Evolutionary conservation across 2,329 filamentous ascomycete genomes (phyloP).

Genomic region (Fusarium sp.): DNA sequence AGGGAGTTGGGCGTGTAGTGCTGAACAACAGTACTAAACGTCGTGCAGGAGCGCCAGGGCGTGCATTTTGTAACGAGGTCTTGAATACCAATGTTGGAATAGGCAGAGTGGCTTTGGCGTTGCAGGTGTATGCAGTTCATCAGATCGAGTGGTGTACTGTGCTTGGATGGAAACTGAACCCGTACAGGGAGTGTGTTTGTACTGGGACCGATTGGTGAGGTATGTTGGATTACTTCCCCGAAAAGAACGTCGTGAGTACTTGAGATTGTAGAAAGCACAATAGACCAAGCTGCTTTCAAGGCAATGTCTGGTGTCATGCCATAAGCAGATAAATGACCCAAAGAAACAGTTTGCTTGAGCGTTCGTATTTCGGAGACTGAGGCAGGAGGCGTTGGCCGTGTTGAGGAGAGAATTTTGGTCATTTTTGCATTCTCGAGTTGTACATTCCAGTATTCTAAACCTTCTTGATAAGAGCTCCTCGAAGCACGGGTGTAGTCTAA

Average conservation of each 20-base stretch:
- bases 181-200: conserved; percentile 62
- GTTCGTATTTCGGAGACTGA: conserved; percentile 51
- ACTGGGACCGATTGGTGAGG: conserved; percentile 63
- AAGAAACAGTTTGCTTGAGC: conserved; percentile 53
- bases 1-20: conserved; percentile 52
- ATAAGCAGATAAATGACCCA: conserved; percentile 56
- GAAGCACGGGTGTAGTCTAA: conserved; percentile 60
- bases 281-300: conserved; percentile 68
- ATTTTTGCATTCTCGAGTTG: conserved; percentile 59
- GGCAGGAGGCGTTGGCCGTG: conserved; percentile 54
- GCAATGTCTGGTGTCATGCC: conserved; percentile 63
- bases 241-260: conserved; percentile 65
- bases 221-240: conserved; percentile 61
- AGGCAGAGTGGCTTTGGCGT: conserved; percentile 56
- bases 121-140: conserved; percentile 62
- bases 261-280: conserved; percentile 63
- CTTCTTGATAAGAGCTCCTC: conserved; percentile 52
- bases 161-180: conserved; percentile 56
- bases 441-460: conserved; percentile 58
- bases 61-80: conserved; percentile 66
- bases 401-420: conserved; percentile 58
- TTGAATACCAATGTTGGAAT: conserved; percentile 59
- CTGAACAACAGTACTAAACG: conserved; percentile 65
- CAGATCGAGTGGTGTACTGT: conserved; percentile 60
- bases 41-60: conserved; percentile 64